Evolutionary conservation across 495 filamentous ascomycete species (phyloP), one percentile per base, ranked within the genome.

Genomic region (Penicillium paxilli): DNA sequence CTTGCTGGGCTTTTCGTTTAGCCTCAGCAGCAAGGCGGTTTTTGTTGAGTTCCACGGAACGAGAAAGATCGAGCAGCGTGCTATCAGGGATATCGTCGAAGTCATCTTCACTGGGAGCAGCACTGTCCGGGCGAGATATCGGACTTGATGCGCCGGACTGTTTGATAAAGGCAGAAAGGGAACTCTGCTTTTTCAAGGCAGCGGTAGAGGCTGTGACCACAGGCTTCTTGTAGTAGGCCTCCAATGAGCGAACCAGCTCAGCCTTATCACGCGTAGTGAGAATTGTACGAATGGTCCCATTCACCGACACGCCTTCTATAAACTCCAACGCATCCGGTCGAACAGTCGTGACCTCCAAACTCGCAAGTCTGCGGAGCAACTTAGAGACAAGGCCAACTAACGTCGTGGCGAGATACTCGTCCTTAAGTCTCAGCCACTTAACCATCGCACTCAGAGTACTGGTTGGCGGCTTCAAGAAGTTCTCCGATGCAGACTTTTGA

Each of bases 341-440:
- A 21, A 96, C 74, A 19, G 80, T 80, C 12, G 72, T 73, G 62
- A 96, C 86, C 46, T 80, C 79, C 30, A 85, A 83, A 33, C 88
- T 84, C 10, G 81, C 83, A 16, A 96, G 69, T 17, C 90, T 84
- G 5, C 79, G 77, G 38, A 97, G 80, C 23, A 97, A 77, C 65
- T 93, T 91, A 20, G 75, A 69, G 23, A 86, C 80, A 20, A 88
- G 72, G 11, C 72, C 84, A 44, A 92, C 88, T 48, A 89, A 81
- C 10, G 87, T 87, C 14, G 75, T 81, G 48, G 88, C 83, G n/a
- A 97, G 81, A 58, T 89, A 96, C 28, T 83, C 80, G 67, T 97
- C 92, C 54, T 89, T 84, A 4, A 97, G 75, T 53, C 92, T 81
- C 11, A 97, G 75, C 89, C 92, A 93, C 65, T 87, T 89, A 11